Percentiles rank a stretch among this genome's conserved stretches.
Conservation (phyloP, 176 grass and related monocot genomes). For the Tillandsia fasciculata region DNA sequence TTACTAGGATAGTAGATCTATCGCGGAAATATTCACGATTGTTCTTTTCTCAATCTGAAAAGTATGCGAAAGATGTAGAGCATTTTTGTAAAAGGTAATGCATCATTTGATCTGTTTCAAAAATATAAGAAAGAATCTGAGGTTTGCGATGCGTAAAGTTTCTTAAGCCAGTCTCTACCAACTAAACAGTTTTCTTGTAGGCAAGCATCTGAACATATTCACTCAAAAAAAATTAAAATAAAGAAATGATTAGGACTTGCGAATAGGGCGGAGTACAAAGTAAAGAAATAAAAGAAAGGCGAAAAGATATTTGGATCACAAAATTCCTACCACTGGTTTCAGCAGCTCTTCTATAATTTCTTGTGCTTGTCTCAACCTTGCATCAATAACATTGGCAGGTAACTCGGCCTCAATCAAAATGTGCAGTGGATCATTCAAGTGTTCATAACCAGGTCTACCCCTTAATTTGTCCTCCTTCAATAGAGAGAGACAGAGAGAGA, state of each 20-base stretch:
- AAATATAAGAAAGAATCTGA: too few relatives aligned
- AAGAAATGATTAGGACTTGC: neutral
- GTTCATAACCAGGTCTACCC: constrained; percentile 85
- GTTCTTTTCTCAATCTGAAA: too few relatives aligned
- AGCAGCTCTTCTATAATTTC: constrained; percentile 90
- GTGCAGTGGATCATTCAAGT: constrained; percentile 86
- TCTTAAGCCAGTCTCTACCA: too few relatives aligned
- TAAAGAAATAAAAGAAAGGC: neutral
- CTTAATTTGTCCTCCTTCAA: constrained; percentile 83
- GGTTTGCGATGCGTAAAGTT: too few relatives aligned
- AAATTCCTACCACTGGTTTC: constrained; percentile 66
- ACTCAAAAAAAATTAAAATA: too few relatives aligned
- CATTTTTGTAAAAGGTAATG: too few relatives aligned
- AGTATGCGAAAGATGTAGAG: too few relatives aligned
- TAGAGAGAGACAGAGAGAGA: constrained; percentile 24
- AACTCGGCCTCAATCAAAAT: constrained; percentile 97
- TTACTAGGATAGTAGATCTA: too few relatives aligned
- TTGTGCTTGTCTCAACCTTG: constrained; percentile 79
- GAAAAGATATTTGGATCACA: neutral
- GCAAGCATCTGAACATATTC: too few relatives aligned
- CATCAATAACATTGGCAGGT: constrained; percentile 73
- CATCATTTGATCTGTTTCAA: too few relatives aligned
- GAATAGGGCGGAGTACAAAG: neutral
- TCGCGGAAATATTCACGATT: too few relatives aligned
- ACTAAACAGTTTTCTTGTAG: too few relatives aligned